phyloP scores from a whole-genome alignment of 495 filamentous ascomycete genomes.

The Annulohypoxylon maeteangense region DNA sequence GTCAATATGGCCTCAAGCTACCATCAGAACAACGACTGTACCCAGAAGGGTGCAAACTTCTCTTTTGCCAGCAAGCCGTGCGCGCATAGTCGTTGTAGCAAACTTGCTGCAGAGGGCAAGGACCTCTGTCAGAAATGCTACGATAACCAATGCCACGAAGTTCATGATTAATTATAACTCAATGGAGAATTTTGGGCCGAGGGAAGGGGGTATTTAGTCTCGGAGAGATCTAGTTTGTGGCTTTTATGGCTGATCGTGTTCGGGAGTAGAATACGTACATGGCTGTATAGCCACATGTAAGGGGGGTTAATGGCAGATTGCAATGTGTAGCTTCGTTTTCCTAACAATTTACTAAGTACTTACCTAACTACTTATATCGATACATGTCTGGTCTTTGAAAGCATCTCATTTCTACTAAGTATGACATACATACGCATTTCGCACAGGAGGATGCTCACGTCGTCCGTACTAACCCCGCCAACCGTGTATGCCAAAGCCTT shows the following conservation, averaged over 20 bases:
- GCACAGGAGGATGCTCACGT: not conserved
- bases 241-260: conserved; percentile 10
- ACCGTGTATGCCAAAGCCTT: conserved; percentile 10
- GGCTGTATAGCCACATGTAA: not conserved
- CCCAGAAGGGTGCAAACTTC: not conserved
- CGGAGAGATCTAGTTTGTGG: not conserved
- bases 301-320: conserved; percentile 9
- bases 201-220: not conserved
- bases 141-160: not conserved
- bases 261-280: not conserved
- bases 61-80: conserved; percentile 8
- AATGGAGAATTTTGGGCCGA: not conserved
- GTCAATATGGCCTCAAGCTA: conserved; percentile 11
- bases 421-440: conserved; percentile 19
- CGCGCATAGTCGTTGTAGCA: conserved; percentile 18
- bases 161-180: conserved; percentile 14
- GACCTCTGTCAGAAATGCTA: conserved; percentile 16
- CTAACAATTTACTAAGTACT: no score
- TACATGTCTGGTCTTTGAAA: not conserved
- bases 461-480: conserved; percentile 10
- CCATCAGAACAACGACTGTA: not conserved
- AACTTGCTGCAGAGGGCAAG: not conserved
- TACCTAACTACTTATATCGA: not conserved
- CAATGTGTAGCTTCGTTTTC: not conserved
- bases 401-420: conserved; percentile 1